Percentiles rank a stretch among this genome's conserved stretches.
Conservation (phyloP, 2,329 filamentous ascomycete species). For the Immersiporthe knoxdaviesiana region DNA sequence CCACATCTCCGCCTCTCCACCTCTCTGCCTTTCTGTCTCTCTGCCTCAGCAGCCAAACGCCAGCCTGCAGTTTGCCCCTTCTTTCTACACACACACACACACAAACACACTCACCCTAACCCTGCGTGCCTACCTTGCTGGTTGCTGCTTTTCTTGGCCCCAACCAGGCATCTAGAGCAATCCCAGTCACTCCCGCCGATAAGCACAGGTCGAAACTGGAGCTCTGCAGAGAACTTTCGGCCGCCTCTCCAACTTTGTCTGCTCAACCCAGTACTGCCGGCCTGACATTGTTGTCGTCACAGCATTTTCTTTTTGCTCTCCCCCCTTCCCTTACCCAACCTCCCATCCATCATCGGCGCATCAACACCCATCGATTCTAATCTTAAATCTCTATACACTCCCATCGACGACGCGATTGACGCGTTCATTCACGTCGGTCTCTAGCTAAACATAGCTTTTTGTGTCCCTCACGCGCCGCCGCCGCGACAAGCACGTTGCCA, state of each 20-base stretch:
- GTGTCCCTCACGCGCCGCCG: slow-evolving; percentile 30
- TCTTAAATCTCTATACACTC: slow-evolving; percentile 8
- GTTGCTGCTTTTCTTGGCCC: slow-evolving; percentile 6
- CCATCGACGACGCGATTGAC: slow-evolving; percentile 31
- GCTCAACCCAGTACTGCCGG: slow-evolving; percentile 25
- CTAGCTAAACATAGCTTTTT: slow-evolving; percentile 22
- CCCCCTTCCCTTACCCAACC: slow-evolving; percentile 3
- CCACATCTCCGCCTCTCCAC: background rate
- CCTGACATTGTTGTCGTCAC: slow-evolving; percentile 22
- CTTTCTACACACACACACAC: background rate
- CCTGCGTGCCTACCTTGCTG: background rate
- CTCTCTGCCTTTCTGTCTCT: slow-evolving; percentile 9
- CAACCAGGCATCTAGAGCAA: slow-evolving; percentile 13
- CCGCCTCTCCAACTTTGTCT: slow-evolving; percentile 27
- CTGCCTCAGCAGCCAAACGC: background rate
- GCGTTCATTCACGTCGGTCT: slow-evolving; percentile 28
- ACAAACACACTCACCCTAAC: background rate
- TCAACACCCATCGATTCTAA: slow-evolving; percentile 25
- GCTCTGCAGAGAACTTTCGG: slow-evolving; percentile 21
- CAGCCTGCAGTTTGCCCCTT: background rate
- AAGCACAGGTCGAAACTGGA: slow-evolving; percentile 15
- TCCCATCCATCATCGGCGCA: slow-evolving; percentile 19
- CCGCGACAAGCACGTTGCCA: slow-evolving; percentile 35
- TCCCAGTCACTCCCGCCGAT: slow-evolving; percentile 23
- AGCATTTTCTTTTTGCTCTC: slow-evolving; percentile 10